Percentiles rank a stretch among this genome's conserved stretches.
Conservation (phyloP, 164 flowering plant species). For the Liriodendron chinense region DNA sequence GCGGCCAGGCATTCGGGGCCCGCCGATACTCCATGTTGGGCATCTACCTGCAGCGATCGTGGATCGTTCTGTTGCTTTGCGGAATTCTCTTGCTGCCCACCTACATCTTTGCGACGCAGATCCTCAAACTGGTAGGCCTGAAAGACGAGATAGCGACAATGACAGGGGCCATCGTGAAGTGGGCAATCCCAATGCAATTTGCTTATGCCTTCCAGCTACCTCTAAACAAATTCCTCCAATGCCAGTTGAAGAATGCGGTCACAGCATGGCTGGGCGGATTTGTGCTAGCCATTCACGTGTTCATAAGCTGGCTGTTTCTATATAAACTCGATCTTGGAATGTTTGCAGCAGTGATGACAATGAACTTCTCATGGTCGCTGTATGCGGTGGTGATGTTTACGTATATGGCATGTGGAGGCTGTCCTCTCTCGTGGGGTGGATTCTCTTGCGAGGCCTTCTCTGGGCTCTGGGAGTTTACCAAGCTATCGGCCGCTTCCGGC, state of each 20-base stretch:
- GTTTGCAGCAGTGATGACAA: constrained; percentile 31
- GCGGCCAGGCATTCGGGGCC: constrained; percentile 91
- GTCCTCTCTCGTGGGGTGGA: constrained; percentile 51
- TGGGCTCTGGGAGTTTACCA: constrained; percentile 46
- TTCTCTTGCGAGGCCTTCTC: constrained; percentile 41
- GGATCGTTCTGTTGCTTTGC: constrained; percentile 59
- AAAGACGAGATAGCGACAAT: constrained; percentile 57
- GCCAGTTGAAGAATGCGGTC: constrained; percentile 43
- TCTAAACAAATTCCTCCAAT: constrained; percentile 47
- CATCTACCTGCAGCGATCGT: constrained; percentile 78
- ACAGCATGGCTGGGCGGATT: constrained; percentile 37
- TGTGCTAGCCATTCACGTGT: constrained; percentile 31
- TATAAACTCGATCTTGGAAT: constrained; percentile 32
- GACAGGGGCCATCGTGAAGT: constrained; percentile 41
- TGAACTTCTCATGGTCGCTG: constrained; percentile 55
- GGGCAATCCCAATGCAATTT: constrained; percentile 50
- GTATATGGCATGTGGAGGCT: constrained; percentile 41
- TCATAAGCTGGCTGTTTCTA: constrained; percentile 41
- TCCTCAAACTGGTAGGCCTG: constrained; percentile 55
- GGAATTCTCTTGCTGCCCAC: constrained; percentile 51
- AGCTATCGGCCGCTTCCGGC: constrained; percentile 49
- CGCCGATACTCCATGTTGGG: constrained; percentile 64
- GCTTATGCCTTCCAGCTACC: constrained; percentile 46
- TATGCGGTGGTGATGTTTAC: constrained; percentile 28
- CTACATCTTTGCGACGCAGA: constrained; percentile 57